Evolutionary conservation across 192 early-diverging fungal genomes (phyloP), one percentile per base, ranked within the genome.

Genomic region (Linnemannia schmuckeri): DNA sequence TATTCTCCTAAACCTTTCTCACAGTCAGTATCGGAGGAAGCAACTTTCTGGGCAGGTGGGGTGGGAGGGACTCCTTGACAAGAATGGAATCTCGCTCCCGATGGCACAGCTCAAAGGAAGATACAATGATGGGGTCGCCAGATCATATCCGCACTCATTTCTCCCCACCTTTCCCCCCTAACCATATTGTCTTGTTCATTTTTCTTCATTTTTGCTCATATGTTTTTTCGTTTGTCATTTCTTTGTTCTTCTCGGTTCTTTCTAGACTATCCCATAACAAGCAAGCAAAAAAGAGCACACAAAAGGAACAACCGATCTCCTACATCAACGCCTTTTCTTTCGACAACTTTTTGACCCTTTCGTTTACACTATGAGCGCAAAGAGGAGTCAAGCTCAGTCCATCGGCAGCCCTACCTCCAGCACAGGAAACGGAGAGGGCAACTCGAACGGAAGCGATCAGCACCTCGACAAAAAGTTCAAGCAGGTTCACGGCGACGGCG

Each of bases 401-500:
- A 27, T 55, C 33, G 69, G 37, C 17, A 52, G 66, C 69, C 52
- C 74, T 8, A 42, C 70, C 7, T 72, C 81, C 22, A 68, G 54
- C 70, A 73, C 81, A 42, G 74, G 66, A n/a, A 74, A 78, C 46
- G 77, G 38, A 18, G 82, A 55, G 9, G 57, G 73, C 61, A 33
- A 38, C 41, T 42, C 52, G 8, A 30, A 27, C 40, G 74, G 75
- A 37, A 69, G 70, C 40, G 74, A 81, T 18, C 79, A 81, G 7
- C 85, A 87, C 37, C 18, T 81, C 42, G 85, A 87, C 44, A 87
- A 87, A 44, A 87, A 87, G 76, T 87, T 87, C 85, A 91, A 89
- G 79, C 75, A 77, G 57, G 83, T 84, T 72, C 80, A 73, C 41
- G 86, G 88, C 42, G 90, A 89, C 46, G 93, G 91, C 18, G 93